Evolutionary conservation across 2,329 filamentous ascomycete genomes (phyloP), one percentile per base, ranked within the genome.

Genomic region (Zymoseptoria crescenta): DNA sequence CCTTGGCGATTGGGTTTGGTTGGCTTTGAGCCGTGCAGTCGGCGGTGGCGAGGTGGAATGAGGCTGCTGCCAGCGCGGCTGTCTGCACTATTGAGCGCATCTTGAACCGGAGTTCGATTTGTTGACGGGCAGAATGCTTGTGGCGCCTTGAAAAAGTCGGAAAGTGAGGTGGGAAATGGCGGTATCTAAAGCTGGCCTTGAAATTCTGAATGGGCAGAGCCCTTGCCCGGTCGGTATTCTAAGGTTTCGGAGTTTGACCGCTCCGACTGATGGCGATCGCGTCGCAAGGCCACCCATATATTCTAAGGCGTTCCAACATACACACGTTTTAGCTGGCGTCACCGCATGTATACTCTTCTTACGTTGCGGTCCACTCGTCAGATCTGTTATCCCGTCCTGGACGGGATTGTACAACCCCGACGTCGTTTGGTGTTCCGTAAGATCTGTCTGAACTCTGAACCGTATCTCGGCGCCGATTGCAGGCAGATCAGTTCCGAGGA

Each of bases 1-100:
- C 49, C 21, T 56, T 55, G 19, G 56, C 59, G 21, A 61, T 61
- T 3, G 61, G 61, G 54, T 61, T 61, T n/a, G 61, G 59, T 30
- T 63, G 61, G 19, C 56, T 58, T 50, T 61, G 49, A n/a, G 54
- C 51, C 45, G 51, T 55, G 54, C 59, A 61, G 13, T 56, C 35
- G 10, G 35, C 35, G 16, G 2, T 16, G 35, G 35, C 6, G 35
- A 45, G 35, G 35, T 45, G 35, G 1, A 45, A 16, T 16, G 9
- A 45, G 35, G 35, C 35, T 45, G 35, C 35, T 45, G 35, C 35
- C 35, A 45, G 35, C 35, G 35, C 35, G 16, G 35, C 35, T 45
- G 35, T n/a, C 35, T 45, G 35, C 35, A 13, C 35, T n/a, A 45
- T 45, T 45, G 35, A 45, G 35, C 35, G 35, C 35, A 45, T 45